Base-by-base conservation (phyloP, 2,329 filamentous ascomycete species). In the Pseudocercospora fijiensis region DNA sequence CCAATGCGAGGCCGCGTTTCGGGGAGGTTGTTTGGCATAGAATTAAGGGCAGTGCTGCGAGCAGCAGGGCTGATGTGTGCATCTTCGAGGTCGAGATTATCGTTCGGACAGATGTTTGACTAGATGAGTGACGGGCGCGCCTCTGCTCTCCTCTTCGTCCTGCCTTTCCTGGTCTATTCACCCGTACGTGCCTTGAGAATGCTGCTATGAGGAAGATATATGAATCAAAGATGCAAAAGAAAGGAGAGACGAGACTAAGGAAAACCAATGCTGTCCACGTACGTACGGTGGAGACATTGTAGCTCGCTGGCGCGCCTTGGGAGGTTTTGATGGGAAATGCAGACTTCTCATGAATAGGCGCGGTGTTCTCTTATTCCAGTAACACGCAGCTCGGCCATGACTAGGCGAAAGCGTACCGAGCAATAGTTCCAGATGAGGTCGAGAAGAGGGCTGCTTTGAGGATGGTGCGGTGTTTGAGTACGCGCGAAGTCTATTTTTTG, bases 1-100 rank as follows among this genome's bases (percentile, higher is more conserved):
- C 84, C 76, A 88, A 90, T 72, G 87, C 84, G 58, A 95, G 87
- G 27, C 90, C 90, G 69, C 91, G 89, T 76, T 93, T 93, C 16
- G 80, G 71, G 5, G 83, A 82, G 30, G 79, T 66, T 26, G 65
- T 56, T 59, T 70, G 64, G 18, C 69, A 64, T 47, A 65, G 63
- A 16, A 64, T 61, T 30, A 64, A 56, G 26, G 61, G 65, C 41
- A 69, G 22, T 26, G 60, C 41, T 7, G 64, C 27, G 18, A 62
- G 56, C 37, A 61, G 51, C 20, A 63, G n/a, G 13, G 60, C 41
- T 47, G 24, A 13, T 16, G 60, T 27, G 22, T 58, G 64, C 66
- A 65, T 69, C 1, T 43, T 65, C 8, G 59, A 22, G 10, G 28
- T 58, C 26, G 18, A 22, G 20, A 33, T 47, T 13, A 18, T 26